These are phyloP conservation scores for Tephrocybe sp. DNA, from an alignment of 768 basidiomycete species.

Conservation along the genomic window DNA sequence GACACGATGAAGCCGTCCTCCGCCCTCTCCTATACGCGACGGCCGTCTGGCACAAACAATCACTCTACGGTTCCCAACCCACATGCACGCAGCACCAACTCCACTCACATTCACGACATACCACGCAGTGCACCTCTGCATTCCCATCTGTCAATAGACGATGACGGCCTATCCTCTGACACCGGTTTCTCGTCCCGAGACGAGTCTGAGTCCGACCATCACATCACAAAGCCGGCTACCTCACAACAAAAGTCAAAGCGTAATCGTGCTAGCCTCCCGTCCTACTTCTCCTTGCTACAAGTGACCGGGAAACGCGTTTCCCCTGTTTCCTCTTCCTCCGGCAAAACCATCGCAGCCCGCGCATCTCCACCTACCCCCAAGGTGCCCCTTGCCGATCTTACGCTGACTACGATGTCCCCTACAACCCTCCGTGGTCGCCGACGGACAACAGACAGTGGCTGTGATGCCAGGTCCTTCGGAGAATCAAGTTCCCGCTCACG, in stretches of 20 bases:
- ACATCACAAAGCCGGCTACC: slow-evolving; percentile 24
- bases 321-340: slow-evolving; percentile 48
- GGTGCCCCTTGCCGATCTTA: slow-evolving; percentile 32
- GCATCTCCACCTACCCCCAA: slow-evolving; percentile 66
- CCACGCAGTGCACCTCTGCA: slow-evolving; percentile 44
- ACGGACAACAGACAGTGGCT: slow-evolving; percentile 35
- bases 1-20: slow-evolving; percentile 36
- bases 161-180: slow-evolving; percentile 45
- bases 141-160: slow-evolving; percentile 41
- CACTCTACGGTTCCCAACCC: slow-evolving; percentile 58
- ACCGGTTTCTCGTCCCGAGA: slow-evolving; percentile 39
- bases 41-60: slow-evolving; percentile 72
- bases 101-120: slow-evolving; percentile 35
- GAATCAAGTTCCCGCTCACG: slow-evolving; percentile 38
- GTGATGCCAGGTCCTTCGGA: slow-evolving; percentile 30
- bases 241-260: slow-evolving; percentile 49
- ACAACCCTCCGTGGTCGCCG: slow-evolving; percentile 56
- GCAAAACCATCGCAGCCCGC: slow-evolving; percentile 40
- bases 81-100: slow-evolving; percentile 53
- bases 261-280: slow-evolving; percentile 73
- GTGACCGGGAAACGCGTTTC: slow-evolving; percentile 40
- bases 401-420: slow-evolving; percentile 30
- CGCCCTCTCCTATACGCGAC: slow-evolving; percentile 63
- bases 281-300: slow-evolving; percentile 74
- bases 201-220: slow-evolving; percentile 31